Conservation (phyloP, 2,329 filamentous ascomycete genomes). For the Penicillium paneum region DNA sequence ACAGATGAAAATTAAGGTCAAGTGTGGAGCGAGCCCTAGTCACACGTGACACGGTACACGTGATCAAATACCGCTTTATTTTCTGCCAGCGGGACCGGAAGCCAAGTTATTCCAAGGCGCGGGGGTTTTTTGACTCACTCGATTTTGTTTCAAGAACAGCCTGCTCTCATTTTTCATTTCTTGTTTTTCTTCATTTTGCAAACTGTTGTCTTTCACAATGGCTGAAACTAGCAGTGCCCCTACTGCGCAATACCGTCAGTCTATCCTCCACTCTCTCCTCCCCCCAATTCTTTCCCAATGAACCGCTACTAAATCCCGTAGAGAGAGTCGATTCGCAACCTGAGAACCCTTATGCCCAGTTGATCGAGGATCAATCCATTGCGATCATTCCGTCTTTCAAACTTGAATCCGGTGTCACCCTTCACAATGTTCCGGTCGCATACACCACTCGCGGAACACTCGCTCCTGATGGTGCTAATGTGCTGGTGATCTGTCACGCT, state of each 20-base stretch:
- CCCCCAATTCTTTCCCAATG: constrained; percentile 13
- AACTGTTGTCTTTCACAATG: constrained; percentile 23
- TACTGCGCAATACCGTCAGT: constrained; percentile 39
- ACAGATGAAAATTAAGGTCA: neutral
- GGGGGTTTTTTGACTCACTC: constrained; percentile 7
- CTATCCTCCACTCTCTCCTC: constrained; percentile 7
- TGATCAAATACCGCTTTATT: neutral
- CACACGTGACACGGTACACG: neutral
- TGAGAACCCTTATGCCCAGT: constrained; percentile 83
- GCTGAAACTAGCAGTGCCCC: constrained; percentile 20
- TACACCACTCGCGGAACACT: constrained; percentile 62
- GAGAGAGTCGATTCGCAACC: constrained; percentile 62
- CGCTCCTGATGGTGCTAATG: constrained; percentile 57
- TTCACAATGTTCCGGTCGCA: constrained; percentile 69
- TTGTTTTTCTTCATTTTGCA: constrained; percentile 5
- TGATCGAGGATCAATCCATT: constrained; percentile 86
- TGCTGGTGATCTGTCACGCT: constrained; percentile 59
- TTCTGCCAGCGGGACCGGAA: constrained; percentile 8
- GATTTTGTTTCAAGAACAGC: neutral
- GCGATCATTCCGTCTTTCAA: constrained; percentile 84
- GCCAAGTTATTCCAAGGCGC: constrained; percentile 1
- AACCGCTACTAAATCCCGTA: constrained; percentile 55
- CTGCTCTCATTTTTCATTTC: neutral
- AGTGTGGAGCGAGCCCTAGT: constrained; percentile 7
- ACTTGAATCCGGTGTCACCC: constrained; percentile 83